Evolutionary conservation across 2,329 filamentous ascomycete species (phyloP), one percentile per base, ranked within the genome.

Genomic region (Microdochium trichocladiopsis): DNA sequence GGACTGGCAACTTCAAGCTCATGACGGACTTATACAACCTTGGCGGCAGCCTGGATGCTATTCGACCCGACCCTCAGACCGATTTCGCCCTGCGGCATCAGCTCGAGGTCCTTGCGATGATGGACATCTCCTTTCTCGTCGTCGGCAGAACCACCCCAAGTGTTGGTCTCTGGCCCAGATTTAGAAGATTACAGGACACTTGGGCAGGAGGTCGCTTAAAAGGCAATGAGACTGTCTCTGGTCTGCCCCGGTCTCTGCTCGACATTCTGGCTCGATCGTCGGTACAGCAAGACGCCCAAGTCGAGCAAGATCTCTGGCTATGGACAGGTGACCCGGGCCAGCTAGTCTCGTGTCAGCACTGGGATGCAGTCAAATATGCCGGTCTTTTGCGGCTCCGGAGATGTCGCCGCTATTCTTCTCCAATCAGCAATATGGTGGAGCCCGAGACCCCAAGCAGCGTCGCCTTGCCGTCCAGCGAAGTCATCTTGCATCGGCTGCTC

Each of bases 51-150:
- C 33, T 37, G 33, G 14, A 37, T n/a, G 14, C 6, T n/a, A 11
- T 37, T 1, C 11, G 18, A 9, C 37, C 22, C 2, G 50, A 51
- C 11, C 14, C 37, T 9, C 21, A 25, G 18, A 14, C 25, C 10
- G 25, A 51, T 11, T 23, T 25, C 16, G 11, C 23, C 8, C 28
- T 37, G 5, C 21, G 37, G 36, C 37, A 47, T 25, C 2, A 31
- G 3, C n/a, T 51, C 25, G 50, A 51, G 25, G 50, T 51, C 10
- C 37, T 51, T n/a, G 33, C 33, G 33, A 37, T 37, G 33, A 37
- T 37, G 33, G 33, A 37, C 14, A 37, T 37, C 6, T 16, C 33
- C 33, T 37, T 37, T n/a, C 33, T 37, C 33, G 33, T 37, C 5
- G 12, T 37, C 4, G 33, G 33, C 14, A 6, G 33, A 4, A 8